Conservation (phyloP, 2,329 filamentous ascomycete genomes). For the Aspergillus felis region DNA sequence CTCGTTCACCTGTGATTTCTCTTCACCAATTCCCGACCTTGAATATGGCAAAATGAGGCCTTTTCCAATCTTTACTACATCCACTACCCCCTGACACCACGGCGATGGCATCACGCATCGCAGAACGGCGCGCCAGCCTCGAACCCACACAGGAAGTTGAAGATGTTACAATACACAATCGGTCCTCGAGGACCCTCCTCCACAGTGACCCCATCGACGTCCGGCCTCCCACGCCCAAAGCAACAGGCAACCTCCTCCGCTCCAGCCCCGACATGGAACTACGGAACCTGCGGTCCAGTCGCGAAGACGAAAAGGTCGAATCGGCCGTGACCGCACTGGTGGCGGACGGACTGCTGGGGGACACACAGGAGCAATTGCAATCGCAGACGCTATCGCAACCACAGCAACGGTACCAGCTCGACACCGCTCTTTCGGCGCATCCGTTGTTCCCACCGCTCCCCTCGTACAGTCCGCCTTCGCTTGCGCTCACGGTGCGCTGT, state of each 20-base stretch:
- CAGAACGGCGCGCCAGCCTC: background rate
- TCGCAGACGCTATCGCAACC: background rate
- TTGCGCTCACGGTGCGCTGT: conserved; percentile 63
- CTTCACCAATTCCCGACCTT: background rate
- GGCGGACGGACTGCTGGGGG: conserved; percentile 11
- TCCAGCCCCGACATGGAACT: background rate
- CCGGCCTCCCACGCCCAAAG: background rate
- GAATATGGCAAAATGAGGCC: background rate
- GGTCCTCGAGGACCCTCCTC: background rate
- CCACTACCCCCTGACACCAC: conserved; percentile 5
- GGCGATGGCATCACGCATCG: background rate
- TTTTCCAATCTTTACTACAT: background rate
- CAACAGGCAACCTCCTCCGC: background rate
- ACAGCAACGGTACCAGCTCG: background rate
- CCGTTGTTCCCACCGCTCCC: conserved; percentile 76
- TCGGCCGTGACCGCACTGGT: background rate
- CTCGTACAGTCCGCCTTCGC: conserved; percentile 70
- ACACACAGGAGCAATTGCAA: background rate
- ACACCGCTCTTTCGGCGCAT: conserved; percentile 13
- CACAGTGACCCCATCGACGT: conserved; percentile 1
- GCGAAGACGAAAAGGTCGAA: background rate
- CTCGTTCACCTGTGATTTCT: background rate
- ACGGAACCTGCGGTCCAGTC: background rate
- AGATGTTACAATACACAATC: background rate
- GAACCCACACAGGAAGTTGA: background rate